A percentile compares a stretch with the other conserved stretches of the same genome.
phyloP scores from a whole-genome alignment of 345 rosid genomes.

The Pseudoturritis turrita region DNA sequence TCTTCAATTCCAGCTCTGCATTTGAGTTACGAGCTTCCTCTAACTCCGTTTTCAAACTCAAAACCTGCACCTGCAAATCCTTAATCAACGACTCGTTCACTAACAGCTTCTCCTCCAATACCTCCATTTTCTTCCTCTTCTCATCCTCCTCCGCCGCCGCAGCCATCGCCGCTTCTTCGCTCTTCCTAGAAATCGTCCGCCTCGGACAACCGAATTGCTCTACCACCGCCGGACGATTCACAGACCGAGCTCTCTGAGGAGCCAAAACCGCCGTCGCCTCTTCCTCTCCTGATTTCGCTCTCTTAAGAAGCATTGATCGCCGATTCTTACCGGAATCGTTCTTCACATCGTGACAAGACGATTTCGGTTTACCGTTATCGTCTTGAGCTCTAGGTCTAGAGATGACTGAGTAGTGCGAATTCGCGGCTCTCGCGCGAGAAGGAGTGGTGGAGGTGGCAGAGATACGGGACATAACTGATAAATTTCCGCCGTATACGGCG shows the following conservation, averaged over 20 bases:
- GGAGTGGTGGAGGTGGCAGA: constrained; percentile 31
- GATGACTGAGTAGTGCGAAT: constrained; percentile 37
- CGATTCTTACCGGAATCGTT: constrained; percentile 32
- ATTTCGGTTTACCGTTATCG: constrained; percentile 39
- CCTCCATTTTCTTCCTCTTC: constrained; percentile 35
- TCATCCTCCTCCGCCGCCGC: constrained; percentile 22
- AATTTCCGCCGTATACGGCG: constrained; percentile 13
- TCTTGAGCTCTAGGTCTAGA: constrained; percentile 26
- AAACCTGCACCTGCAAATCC: constrained; percentile 53
- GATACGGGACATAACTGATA: constrained; percentile 21
- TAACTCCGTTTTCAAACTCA: constrained; percentile 51
- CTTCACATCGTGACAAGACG: constrained; percentile 39
- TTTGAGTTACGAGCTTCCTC: constrained; percentile 53
- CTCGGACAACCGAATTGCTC: constrained; percentile 58
- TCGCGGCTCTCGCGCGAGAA: constrained; percentile 38
- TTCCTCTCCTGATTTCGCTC: constrained; percentile 46
- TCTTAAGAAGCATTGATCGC: constrained; percentile 38
- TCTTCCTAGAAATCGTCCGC: constrained; percentile 31
- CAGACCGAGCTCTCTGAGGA: constrained; percentile 34
- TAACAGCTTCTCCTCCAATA: constrained; percentile 49
- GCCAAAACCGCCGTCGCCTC: constrained; percentile 16
- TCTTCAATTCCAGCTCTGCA: constrained; percentile 44
- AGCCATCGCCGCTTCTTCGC: constrained; percentile 18
- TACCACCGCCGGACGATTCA: constrained; percentile 30
- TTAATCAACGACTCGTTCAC: constrained; percentile 49